Percentiles rank a stretch among this genome's conserved stretches.
These are phyloP conservation scores for Cytospora schulzeri DNA, from an alignment of 2,329 filamentous ascomycete genomes.

Conservation along the genomic window DNA sequence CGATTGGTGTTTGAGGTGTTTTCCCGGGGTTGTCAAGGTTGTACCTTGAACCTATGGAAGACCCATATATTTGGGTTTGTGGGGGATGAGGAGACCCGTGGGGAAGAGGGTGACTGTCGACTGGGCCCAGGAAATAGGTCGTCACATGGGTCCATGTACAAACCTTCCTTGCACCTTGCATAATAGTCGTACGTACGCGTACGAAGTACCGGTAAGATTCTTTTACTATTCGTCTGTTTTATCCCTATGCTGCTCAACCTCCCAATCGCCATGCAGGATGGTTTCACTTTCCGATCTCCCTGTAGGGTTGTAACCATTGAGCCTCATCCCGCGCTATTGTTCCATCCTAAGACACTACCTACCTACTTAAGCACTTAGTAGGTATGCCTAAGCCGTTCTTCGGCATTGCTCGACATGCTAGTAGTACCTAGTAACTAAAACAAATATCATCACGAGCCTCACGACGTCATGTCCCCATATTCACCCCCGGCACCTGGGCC, in stretches of 20 bases:
- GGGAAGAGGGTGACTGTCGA: constrained; percentile 17
- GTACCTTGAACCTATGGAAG: not conserved
- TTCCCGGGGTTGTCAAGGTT: not conserved
- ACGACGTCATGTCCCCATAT: constrained; percentile 11
- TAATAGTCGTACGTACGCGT: not conserved
- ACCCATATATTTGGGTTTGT: not conserved
- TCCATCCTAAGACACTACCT: not conserved
- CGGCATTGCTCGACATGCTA: not conserved
- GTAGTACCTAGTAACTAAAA: not conserved
- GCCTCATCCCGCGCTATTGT: not conserved
- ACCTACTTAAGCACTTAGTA: too few species aligned
- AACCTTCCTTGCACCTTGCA: not conserved
- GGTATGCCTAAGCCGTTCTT: too few species aligned
- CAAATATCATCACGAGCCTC: not conserved
- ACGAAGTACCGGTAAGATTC: not conserved
- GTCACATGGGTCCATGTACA: not conserved
- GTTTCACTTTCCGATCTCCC: not conserved
- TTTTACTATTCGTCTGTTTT: too few species aligned
- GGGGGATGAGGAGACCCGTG: constrained; percentile 13
- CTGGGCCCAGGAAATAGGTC: not conserved
- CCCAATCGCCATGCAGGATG: not conserved
- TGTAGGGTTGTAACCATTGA: not conserved
- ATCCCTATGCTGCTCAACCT: too few species aligned
- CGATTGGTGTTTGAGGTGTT: not conserved
- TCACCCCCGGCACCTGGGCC: not conserved